Conservation (phyloP, 352 stramenopile species). For the Globisporangium rhizosaccharum region DNA sequence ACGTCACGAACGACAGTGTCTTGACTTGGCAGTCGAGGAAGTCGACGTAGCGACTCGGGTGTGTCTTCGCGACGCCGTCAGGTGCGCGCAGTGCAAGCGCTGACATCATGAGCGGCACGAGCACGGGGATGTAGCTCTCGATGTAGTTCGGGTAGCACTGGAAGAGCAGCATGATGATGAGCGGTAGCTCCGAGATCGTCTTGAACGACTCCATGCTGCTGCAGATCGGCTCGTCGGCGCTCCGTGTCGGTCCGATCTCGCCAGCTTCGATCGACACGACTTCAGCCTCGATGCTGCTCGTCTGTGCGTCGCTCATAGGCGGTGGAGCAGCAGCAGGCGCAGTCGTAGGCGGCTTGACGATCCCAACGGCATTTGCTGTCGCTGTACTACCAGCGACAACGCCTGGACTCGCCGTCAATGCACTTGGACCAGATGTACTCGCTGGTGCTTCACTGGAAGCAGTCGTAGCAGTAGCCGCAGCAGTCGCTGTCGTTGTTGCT, state of each 20-base stretch:
- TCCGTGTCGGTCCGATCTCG: slow-evolving; percentile 13
- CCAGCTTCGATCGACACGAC: slow-evolving; percentile 10
- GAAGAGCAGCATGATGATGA: slow-evolving; percentile 98
- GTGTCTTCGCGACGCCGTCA: slow-evolving; percentile 41
- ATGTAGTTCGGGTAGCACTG: slow-evolving; percentile 97
- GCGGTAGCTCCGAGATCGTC: slow-evolving; percentile 95
- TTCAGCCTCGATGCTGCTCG: slow-evolving; percentile 7
- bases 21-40: slow-evolving; percentile 96
- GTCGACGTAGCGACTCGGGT: slow-evolving; percentile 78
- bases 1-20: slow-evolving; percentile 97
- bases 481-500: neutral
- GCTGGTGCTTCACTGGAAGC: neutral
- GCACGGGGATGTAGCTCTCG: slow-evolving; percentile 91
- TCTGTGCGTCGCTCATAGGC: slow-evolving; percentile 7
- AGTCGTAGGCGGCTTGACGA: slow-evolving; percentile 8
- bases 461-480: neutral
- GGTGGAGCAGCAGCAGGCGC: neutral
- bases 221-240: slow-evolving; percentile 50
- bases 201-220: slow-evolving; percentile 91
- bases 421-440: neutral
- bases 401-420: neutral
- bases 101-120: slow-evolving; percentile 98
- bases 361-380: slow-evolving; percentile 6
- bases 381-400: neutral
- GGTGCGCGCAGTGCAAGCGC: slow-evolving; percentile 85